Conservation (phyloP, 2,329 filamentous ascomycete genomes). For the Exserohilum turcica region DNA sequence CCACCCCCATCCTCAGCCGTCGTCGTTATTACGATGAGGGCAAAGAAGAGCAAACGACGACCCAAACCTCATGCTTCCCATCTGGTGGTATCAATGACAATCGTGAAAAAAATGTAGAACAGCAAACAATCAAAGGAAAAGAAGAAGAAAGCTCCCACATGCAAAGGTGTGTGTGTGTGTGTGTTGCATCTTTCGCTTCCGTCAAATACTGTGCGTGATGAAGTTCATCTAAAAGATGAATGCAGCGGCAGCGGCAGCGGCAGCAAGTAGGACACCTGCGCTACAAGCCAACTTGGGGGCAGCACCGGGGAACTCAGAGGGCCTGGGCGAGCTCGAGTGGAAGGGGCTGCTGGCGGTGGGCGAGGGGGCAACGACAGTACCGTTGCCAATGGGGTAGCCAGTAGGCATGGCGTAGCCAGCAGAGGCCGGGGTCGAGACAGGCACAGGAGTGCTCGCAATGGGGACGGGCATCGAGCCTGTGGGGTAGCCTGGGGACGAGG, state of each 20-base stretch:
- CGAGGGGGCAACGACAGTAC: conserved; percentile 15
- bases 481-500: not conserved
- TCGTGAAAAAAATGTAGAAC: conserved; percentile 1
- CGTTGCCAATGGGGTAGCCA: conserved; percentile 10
- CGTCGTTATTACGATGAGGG: too few relatives aligned
- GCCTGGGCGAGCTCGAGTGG: conserved; percentile 17
- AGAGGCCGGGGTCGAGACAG: not conserved
- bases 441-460: not conserved
- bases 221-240: conserved; percentile 30
- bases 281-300: conserved; percentile 28
- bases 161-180: not conserved
- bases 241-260: conserved; percentile 26
- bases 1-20: not conserved
- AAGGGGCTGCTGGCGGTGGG: conserved; percentile 22
- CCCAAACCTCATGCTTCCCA: conserved; percentile 6
- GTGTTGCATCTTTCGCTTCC: not conserved
- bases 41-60: not conserved
- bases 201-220: not conserved
- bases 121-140: not conserved
- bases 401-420: conserved; percentile 8
- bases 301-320: conserved; percentile 25
- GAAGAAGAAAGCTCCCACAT: conserved; percentile 21
- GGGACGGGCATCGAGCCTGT: not conserved
- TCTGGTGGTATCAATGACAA: conserved; percentile 31
- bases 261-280: conserved; percentile 26